Evolutionary conservation across 768 basidiomycete genomes (phyloP).

Genomic region (Lactarius deliciosus): DNA sequence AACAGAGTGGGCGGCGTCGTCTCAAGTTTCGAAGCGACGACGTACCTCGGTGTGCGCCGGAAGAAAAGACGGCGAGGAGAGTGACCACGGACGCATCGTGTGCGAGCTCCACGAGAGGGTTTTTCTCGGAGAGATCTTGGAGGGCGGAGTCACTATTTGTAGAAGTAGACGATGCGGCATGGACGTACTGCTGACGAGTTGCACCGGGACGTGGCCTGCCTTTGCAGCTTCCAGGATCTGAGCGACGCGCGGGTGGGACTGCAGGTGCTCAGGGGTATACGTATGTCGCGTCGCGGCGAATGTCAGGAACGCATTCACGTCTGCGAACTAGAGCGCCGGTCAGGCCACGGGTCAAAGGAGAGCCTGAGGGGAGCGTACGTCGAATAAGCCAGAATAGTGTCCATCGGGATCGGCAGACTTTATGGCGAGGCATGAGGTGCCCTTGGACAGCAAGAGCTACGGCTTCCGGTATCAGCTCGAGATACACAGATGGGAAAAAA

Average conservation of each 20-base stretch:
- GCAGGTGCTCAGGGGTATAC: constrained; percentile 56
- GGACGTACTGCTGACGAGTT: constrained; percentile 73
- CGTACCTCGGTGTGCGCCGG: constrained; percentile 71
- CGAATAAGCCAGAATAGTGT: constrained; percentile 62
- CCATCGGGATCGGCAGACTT: constrained; percentile 37
- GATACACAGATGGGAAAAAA: neutral
- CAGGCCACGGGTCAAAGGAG: neutral
- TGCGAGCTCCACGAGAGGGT: constrained; percentile 64
- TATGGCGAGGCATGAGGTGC: constrained; percentile 65
- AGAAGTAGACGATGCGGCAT: neutral
- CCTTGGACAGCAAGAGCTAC: constrained; percentile 62
- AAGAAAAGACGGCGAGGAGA: constrained; percentile 63
- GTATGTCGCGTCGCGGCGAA: constrained; percentile 79
- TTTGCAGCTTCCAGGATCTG: constrained; percentile 74
- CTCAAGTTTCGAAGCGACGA: neutral
- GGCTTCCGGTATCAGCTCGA: constrained; percentile 18
- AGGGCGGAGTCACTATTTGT: neutral
- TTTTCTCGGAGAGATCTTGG: constrained; percentile 82
- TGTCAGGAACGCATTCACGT: constrained; percentile 86
- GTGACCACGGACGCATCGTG: constrained; percentile 63
- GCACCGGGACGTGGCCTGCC: constrained; percentile 69
- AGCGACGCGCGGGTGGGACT: constrained; percentile 56
- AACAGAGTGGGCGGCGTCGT: neutral
- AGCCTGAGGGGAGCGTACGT: constrained; percentile 48
- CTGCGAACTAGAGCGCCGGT: constrained; percentile 56